Evolutionary conservation across 352 stramenopile genomes (phyloP), one percentile per base, ranked within the genome.

Genomic region (Salisapilia sapeloensis): DNA sequence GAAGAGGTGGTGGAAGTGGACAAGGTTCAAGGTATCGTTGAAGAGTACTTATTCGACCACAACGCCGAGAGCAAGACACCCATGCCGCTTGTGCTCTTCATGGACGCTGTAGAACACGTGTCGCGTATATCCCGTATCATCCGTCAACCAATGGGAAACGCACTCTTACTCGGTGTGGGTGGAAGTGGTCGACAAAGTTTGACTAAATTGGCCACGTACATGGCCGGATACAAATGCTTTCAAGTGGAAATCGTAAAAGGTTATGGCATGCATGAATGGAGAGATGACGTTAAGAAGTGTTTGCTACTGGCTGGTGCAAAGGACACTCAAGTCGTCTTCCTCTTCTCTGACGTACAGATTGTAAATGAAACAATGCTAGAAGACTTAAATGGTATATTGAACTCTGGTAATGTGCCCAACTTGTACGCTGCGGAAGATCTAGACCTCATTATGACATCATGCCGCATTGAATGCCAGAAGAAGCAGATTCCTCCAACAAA

Each of bases 161-260:
- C 76, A 1, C 42, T 97, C 0, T 53, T 97, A 24, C 54, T 96
- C 3, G 89, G 89, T 6, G 85, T 97, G 2, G 90, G 90, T 17
- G 89, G 89, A 4, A 94, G 75, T 43, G 89, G 89, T 4, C 71
- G 89, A 4, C 89, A 97, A 44, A 92, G 66, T 43, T 51, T 97
- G 9, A 96, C 85, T 0, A 84, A 91, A 15, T 57, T 97, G 1
- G 83, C 89, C 7, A 83, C 80, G 0, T 96, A 93, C 34, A 96
- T 97, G 67, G 81, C 83, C 2, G 81, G 81, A 0, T 96, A 94
- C 51, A 75, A 86, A 20, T 76, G 91, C 10, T 96, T 93, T 28
- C 86, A 96, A 46, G 79, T 96, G n/a, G 89, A 97, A 46, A 96
- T 97, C 39, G 60, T 86, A 4, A 97, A 97, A 38, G 83, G 79